Evolutionary conservation across 164 flowering plant species (phyloP), one percentile per base, ranked within the genome.

Genomic region (Stephania cephalantha): DNA sequence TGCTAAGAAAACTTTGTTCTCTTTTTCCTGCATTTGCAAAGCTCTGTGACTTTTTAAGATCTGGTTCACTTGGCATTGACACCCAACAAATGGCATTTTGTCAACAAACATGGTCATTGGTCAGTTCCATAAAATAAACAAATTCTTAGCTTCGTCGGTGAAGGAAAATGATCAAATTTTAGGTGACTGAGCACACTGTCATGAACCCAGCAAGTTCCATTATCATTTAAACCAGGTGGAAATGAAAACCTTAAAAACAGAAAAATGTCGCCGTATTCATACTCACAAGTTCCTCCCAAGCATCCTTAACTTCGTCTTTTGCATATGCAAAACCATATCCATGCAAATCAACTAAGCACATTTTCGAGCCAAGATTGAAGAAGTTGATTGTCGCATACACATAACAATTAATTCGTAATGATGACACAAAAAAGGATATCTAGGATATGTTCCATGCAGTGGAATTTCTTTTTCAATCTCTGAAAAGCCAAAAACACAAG

Each of bases 281-380:
- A 90, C 98, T 90, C 81, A 95, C 99, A 78, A 95, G 97, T 35
- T 93, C 99, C 85, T 90, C 98, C 99, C 99, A 95, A 61, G 96
- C 87, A 78, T 95, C 97, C 81, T 95, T 93, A 48, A 90, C 97
- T 83, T 92, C 98, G 78, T 93, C 99, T 83, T 95, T 95, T 58
- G 99, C 99, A 88, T 89, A 95, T 46, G 99, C 99, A 87, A 95
- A 95, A 58, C 99, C 99, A 87, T 95, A 95, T 71, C 99, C 99
- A 76, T 97, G 99, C 82, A 95, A 87, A 88, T 95, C 99, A 69
- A 95, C 99, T 77, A 93, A 82, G 81, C 80, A 80, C 63, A 88
- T 89, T 86, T 93, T 95, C 76, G 90, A 53, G 70, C 89, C 97
- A 71, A 95, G 92, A 22, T 92, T 83, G 86, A 95, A 95, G 83